Evolutionary conservation across 495 filamentous ascomycete species (phyloP), one percentile per base, ranked within the genome.

Genomic region (Daldinia concentrica): DNA sequence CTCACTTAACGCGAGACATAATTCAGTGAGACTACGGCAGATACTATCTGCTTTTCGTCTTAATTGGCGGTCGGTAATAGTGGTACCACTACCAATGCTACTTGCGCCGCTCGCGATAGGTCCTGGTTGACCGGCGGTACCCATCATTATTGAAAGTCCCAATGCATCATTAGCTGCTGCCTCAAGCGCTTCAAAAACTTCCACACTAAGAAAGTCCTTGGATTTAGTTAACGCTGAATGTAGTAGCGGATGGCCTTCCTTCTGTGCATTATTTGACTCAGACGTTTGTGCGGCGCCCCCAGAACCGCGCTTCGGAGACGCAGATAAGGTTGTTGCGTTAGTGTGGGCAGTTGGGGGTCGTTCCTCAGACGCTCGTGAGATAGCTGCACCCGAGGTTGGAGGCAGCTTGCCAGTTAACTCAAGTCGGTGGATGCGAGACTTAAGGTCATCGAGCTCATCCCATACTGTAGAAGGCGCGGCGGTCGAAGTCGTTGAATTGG

Each of bases 361-460:
- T 62, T 98, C 95, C 3, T 88, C 89, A 6, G 89, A 91, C 6
- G 85, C 87, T 57, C 86, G 88, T 0, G 93, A 91, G 55, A 95
- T 90, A 3, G 91, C 91, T 29, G 91, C 91, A 48, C 88, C 90
- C 1, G 93, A 93, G 11, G 89, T 93, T 0, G 92, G 82, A 1
- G 95, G 94, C 12, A 94, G 81, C 76, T 93, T 97, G 29, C 94
- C 94, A 3, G 93, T 96, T 59, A 95, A 77, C 77, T 99, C 95
- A n/a, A 99, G 86, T 52, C 92, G 92, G 66, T 91, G 89, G 69
- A 99, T 97, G 22, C 96, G 89, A 9, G 93, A 95, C 77, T 98
- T 99, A 12, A 99, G 82, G 60, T 98, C 96, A 71, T 99, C 95
- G 19, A 99, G 81, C 79, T 99, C 95, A 78, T 99, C 95, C 96